Percentiles rank a stretch among this genome's conserved stretches.
Evolutionary conservation across 495 filamentous ascomycete genomes (phyloP).

Genomic region (Podospora sp.): DNA sequence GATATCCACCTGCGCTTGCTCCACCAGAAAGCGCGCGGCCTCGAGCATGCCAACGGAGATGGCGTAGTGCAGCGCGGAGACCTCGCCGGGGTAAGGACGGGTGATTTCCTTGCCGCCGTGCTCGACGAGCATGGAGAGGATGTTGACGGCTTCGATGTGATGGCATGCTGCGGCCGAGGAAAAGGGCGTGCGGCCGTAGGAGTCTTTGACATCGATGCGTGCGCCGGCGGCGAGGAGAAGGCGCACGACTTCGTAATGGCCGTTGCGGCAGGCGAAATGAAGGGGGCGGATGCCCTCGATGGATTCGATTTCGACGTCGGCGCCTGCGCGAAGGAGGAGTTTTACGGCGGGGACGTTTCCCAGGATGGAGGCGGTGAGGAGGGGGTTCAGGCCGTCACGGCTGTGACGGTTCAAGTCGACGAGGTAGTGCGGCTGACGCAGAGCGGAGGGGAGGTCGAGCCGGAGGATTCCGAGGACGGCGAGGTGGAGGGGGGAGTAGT

Average conservation of each 20-base stretch:
- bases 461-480: not conserved
- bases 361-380: conserved; percentile 33
- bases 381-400: conserved; percentile 40
- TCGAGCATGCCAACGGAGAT: not conserved
- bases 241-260: not conserved
- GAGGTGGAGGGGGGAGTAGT: conserved; percentile 8
- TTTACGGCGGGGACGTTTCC: conserved; percentile 12
- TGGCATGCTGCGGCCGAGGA: not conserved
- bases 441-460: not conserved
- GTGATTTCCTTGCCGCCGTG: not conserved
- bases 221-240: not conserved
- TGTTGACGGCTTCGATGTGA: not conserved
- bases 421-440: conserved; percentile 10
- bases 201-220: not conserved
- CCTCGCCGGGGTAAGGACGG: not conserved
- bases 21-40: conserved; percentile 4
- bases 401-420: not conserved
- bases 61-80: not conserved
- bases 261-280: not conserved
- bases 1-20: not conserved
- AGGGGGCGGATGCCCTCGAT: not conserved
- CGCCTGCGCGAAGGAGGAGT: conserved; percentile 19
- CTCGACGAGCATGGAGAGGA: not conserved
- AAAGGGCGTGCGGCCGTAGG: not conserved
- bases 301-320: conserved; percentile 17